Base-by-base conservation (phyloP, 164 flowering plant genomes). In the Tinospora cordifolia region DNA sequence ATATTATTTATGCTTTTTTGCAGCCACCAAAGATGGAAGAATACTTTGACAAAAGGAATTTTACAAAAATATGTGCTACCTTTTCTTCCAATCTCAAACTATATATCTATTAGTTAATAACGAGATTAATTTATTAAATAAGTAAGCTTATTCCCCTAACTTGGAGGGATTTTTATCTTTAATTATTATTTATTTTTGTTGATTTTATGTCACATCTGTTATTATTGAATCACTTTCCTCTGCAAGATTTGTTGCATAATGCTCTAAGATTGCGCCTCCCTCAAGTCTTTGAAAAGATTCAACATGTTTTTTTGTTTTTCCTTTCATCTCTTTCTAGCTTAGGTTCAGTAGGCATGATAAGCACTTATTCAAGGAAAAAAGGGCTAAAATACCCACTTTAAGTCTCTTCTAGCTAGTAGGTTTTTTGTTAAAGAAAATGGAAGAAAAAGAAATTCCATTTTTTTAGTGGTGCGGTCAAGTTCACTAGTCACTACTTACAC, bases 221-320 rank as follows among this genome's bases (percentile, higher is more conserved):
- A 30, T 4, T 21, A 54, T 17, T 27, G 17, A 63, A 47, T 49
- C 68, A 63, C 68, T 64, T 71, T 27, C 22, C 7, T 63, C 34
- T 27, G 11, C 41, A 27, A 63, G 68, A 71, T 71, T 63, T 71
- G 73, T 63, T 63, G 21, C 60, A 46, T 70, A 62, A 54, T 54
- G 65, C 30, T 27, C 34, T 64, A 64, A 71, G 73, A 71, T 71
- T 71, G 46, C 30, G 62, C 57, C 68, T 63, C 63, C 59, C 59
- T 24, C 24, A 64, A 71, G 62, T 71, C 73, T 9, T 47, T 64
- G 34, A 49, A 64, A 70, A 71, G 73, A 71, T 71, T 71, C 73
- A 71, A 49, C 15, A 63, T 64, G 73, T 71, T 63, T 71, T 64
- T 19, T 25, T 67, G 46, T 25, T 6, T 10, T 0, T 54, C 59